These are phyloP conservation scores for Primulina huaijiensis DNA, from an alignment of 257 asterid species.

Conservation along the genomic window DNA sequence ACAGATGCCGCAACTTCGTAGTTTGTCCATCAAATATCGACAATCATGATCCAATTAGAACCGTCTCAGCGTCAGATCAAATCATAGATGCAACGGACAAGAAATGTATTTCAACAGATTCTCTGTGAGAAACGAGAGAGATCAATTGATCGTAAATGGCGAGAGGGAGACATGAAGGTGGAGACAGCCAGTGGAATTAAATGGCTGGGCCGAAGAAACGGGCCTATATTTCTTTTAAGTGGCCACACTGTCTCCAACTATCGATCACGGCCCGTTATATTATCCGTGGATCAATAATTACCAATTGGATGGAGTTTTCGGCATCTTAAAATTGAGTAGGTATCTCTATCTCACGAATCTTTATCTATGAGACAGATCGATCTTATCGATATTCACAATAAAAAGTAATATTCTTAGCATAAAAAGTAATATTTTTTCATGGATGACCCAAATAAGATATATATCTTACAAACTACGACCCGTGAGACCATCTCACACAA, in stretches of 20 bases:
- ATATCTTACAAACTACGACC: no score
- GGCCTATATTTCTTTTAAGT: background rate
- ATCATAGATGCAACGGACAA: background rate
- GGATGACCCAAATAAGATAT: no score
- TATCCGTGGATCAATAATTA: background rate
- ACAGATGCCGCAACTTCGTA: background rate
- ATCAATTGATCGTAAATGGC: conserved; percentile 17
- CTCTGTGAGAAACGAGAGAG: background rate
- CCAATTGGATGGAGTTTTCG: no score
- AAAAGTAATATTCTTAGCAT: no score
- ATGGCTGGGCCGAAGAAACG: background rate
- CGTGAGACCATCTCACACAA: no score
- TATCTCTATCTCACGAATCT: no score
- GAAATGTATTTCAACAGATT: background rate
- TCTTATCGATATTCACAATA: no score
- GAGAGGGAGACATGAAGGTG: background rate
- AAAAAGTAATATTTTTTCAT: no score
- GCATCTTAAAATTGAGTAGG: no score
- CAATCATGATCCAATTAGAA: conserved; percentile 20
- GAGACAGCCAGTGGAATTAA: background rate
- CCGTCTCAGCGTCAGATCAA: conserved; percentile 23
- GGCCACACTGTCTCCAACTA: background rate
- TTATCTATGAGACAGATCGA: no score
- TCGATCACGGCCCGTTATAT: background rate
- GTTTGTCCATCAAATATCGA: background rate